Percentiles rank a stretch among this genome's conserved stretches.
phyloP scores from a whole-genome alignment of 2,329 filamentous ascomycete species.

The Lasiodiplodia gonubiensis region DNA sequence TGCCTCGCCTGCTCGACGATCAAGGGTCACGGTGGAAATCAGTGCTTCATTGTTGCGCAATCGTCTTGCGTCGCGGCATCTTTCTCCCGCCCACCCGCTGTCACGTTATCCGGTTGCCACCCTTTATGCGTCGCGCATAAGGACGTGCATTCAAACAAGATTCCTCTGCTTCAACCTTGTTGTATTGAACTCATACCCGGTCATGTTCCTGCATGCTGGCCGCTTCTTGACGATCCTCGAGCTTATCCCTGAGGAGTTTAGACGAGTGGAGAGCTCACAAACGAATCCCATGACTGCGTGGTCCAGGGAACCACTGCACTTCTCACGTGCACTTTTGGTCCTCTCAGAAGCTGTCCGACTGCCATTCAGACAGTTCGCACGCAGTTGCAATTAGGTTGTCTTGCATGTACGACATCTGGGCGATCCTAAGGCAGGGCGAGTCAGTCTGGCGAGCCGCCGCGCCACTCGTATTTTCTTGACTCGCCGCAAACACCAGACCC shows the following conservation, averaged over 20 bases:
- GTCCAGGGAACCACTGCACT: not conserved
- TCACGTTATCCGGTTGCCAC: not conserved
- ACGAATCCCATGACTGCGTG: not conserved
- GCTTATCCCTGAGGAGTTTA: not conserved
- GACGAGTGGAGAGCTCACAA: not conserved
- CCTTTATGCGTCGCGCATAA: not conserved
- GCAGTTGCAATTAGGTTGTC: constrained; percentile 5
- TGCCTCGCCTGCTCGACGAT: not conserved
- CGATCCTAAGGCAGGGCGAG: constrained; percentile 4
- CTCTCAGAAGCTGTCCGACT: not conserved
- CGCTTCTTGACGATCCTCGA: not conserved
- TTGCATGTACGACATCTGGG: not conserved
- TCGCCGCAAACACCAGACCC: constrained; percentile 4
- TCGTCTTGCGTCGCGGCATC: not conserved
- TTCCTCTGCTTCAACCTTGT: not conserved
- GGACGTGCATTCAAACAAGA: not conserved
- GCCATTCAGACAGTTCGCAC: not conserved
- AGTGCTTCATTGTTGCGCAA: not conserved
- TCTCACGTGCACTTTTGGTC: not conserved
- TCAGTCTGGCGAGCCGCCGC: not conserved
- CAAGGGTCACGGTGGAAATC: not conserved
- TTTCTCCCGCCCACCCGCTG: not conserved
- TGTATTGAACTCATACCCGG: not conserved
- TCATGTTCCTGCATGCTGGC: not conserved
- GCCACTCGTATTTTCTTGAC: constrained; percentile 23